Base-by-base conservation (phyloP, 441 rosid species). In the Sinapis alba region DNA sequence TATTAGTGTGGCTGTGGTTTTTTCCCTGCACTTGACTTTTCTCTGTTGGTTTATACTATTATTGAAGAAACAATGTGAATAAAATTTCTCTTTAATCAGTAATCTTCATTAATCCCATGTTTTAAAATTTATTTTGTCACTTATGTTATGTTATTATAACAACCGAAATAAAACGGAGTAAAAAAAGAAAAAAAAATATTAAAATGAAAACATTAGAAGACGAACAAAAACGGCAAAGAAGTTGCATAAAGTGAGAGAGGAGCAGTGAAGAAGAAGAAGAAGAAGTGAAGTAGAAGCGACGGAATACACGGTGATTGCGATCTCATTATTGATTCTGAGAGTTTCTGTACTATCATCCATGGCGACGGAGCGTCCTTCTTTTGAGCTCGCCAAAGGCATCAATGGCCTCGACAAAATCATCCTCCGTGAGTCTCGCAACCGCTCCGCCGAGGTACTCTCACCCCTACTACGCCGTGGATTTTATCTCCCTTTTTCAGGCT, bases 381-480 rank as follows among this genome's bases (percentile, higher is more conserved):
- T 79, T 23, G 88, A 90, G 84, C 21, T 78, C 36, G 67, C 84
- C 62, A 82, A 82, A 78, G 95, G 93, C 79, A 56, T 79, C 79
- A 87, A 89, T 47, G 90, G 89, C 76, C 93, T 90, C 64, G 90
- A 87, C 13, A 89, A 86, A 82, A 80, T 90, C 73, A 69, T 93
- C 68, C 85, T 93, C 78, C 90, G 95, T 16, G 93, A 86, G 76
- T 54, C 85, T 24, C 90, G 91, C 27, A 89, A 90, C 54, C 82
- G 81, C 77, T 85, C 97, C 24, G 91, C 87, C 21, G 95, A 89
- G 95, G 97, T 93, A 79, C 62, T 8, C 21, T 43, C 21, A 15
- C 30, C 28, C 0, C 11, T 36, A n/a, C n/a, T n/a, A n/a, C n/a
- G n/a, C n/a, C n/a, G n/a, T n/a, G n/a, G n/a, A n/a, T n/a, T n/a